Percentiles rank a stretch among this genome's conserved stretches.
These are phyloP conservation scores for Tuber microsphaerosporum DNA, from an alignment of 495 filamentous ascomycete species.

Conservation along the genomic window DNA sequence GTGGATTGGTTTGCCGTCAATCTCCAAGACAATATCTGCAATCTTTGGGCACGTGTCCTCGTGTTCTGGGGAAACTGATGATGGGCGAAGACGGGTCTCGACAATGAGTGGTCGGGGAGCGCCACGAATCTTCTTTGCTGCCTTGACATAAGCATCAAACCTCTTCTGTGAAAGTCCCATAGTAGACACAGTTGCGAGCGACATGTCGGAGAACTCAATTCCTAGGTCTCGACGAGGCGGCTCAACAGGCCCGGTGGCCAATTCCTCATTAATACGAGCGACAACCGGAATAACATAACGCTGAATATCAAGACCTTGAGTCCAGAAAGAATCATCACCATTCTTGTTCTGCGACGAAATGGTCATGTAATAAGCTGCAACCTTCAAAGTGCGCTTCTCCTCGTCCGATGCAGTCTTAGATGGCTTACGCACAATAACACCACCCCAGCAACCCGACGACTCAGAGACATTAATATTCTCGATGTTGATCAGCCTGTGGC, in stretches of 20 bases:
- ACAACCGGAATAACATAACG: slow-evolving; percentile 41
- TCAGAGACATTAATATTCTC: slow-evolving; percentile 42
- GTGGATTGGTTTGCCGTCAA: slow-evolving; percentile 39
- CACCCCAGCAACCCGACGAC: slow-evolving; percentile 39
- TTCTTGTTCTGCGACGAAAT: slow-evolving; percentile 41
- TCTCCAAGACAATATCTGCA: slow-evolving; percentile 40
- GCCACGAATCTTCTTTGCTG: slow-evolving; percentile 40
- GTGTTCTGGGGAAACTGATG: slow-evolving; percentile 14
- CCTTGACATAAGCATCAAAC: slow-evolving; percentile 41
- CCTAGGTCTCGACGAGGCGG: slow-evolving; percentile 35
- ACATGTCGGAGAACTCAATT: slow-evolving; percentile 41
- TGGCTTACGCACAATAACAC: slow-evolving; percentile 38
- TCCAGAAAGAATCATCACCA: slow-evolving; percentile 42
- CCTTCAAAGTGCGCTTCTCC: slow-evolving; percentile 29
- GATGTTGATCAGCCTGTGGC: slow-evolving; percentile 40
- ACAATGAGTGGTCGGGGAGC: slow-evolving; percentile 39
- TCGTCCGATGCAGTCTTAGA: slow-evolving; percentile 28
- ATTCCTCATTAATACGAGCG: slow-evolving; percentile 24
- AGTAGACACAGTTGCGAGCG: slow-evolving; percentile 41
- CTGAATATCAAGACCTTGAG: slow-evolving; percentile 38
- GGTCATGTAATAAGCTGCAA: slow-evolving; percentile 41
- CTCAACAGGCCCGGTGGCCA: slow-evolving; percentile 28
- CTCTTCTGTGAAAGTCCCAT: slow-evolving; percentile 39
- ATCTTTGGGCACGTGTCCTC: slow-evolving; percentile 37
- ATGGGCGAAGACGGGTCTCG: slow-evolving; percentile 39